Percentiles rank a stretch among this genome's conserved stretches.
These are phyloP conservation scores for Porpolomopsis calyptriformis DNA, from an alignment of 768 basidiomycete species.

Conservation along the genomic window DNA sequence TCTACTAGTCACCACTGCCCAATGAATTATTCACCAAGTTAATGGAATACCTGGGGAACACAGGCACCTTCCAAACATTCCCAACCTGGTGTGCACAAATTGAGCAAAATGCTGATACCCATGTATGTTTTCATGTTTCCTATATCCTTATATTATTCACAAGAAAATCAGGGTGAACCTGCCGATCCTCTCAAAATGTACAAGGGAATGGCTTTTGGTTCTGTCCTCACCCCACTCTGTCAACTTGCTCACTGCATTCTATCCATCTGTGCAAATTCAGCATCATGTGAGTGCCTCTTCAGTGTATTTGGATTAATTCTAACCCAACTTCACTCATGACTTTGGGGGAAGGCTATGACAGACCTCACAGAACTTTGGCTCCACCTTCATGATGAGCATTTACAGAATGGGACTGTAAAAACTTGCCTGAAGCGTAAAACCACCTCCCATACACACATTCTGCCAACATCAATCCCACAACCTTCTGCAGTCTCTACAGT, in stretches of 20 bases:
- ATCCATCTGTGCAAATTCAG: too few relatives aligned
- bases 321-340: slow-evolving; percentile 12
- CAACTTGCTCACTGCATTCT: slow-evolving; percentile 14
- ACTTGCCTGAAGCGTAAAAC: slow-evolving; percentile 5
- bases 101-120: not conserved
- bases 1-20: not conserved
- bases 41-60: not conserved
- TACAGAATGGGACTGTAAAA: not conserved
- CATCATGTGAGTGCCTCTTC: slow-evolving; percentile 19
- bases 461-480: too few relatives aligned
- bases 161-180: not conserved
- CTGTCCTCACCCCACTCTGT: slow-evolving; percentile 7
- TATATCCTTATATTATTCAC: not conserved
- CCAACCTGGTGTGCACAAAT: not conserved
- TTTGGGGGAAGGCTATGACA: slow-evolving; percentile 7
- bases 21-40: too few relatives aligned
- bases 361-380: slow-evolving; percentile 13
- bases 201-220: slow-evolving; percentile 1
- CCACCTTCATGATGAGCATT: not conserved
- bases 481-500: too few relatives aligned
- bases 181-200: slow-evolving; percentile 8
- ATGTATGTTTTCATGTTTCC: not conserved
- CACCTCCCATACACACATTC: too few relatives aligned
- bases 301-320: slow-evolving; percentile 14
- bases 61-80: not conserved